Percentiles rank a stretch among this genome's conserved stretches.
Evolutionary conservation across 768 basidiomycete species (phyloP).

Genomic region (Naematelia encephala): DNA sequence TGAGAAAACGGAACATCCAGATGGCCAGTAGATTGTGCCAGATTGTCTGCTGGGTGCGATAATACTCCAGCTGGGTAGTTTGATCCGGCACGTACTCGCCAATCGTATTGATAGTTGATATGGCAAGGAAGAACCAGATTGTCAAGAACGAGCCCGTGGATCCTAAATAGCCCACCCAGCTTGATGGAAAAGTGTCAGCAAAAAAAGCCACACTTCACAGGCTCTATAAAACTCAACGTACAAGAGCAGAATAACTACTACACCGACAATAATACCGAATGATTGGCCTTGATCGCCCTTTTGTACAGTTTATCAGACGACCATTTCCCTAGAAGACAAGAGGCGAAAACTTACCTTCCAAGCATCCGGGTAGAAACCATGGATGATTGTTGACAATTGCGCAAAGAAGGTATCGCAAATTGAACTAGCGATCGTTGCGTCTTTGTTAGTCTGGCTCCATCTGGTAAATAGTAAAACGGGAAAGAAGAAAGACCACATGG

Average conservation of each 20-base stretch:
- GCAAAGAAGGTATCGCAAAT: slow-evolving; percentile 34
- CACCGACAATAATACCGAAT: slow-evolving; percentile 13
- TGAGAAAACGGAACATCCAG: slow-evolving; percentile 42
- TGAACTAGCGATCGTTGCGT: slow-evolving; percentile 28
- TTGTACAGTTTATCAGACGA: not conserved
- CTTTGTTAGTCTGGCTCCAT: slow-evolving; percentile 17
- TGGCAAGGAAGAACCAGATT: slow-evolving; percentile 28
- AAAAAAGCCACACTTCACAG: no score
- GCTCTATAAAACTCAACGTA: slow-evolving; percentile 2
- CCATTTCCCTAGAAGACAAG: not conserved
- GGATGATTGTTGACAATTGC: slow-evolving; percentile 18
- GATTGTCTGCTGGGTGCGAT: slow-evolving; percentile 27
- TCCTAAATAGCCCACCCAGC: slow-evolving; percentile 39
- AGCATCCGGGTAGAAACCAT: slow-evolving; percentile 19
- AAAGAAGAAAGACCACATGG: slow-evolving; percentile 39
- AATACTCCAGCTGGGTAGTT: slow-evolving; percentile 13
- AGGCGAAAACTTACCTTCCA: slow-evolving; percentile 19
- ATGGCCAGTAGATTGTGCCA: slow-evolving; percentile 43
- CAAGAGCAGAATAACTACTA: slow-evolving; percentile 16
- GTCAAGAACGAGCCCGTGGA: slow-evolving; percentile 25
- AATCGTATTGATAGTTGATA: slow-evolving; percentile 26
- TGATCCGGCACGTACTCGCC: slow-evolving; percentile 9
- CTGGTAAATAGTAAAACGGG: slow-evolving; percentile 37
- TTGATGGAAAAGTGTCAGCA: slow-evolving; percentile 3
- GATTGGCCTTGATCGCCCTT: slow-evolving; percentile 13